Evolutionary conservation across 495 filamentous ascomycete species (phyloP).

Genomic region (Podospora pseudopauciseta): DNA sequence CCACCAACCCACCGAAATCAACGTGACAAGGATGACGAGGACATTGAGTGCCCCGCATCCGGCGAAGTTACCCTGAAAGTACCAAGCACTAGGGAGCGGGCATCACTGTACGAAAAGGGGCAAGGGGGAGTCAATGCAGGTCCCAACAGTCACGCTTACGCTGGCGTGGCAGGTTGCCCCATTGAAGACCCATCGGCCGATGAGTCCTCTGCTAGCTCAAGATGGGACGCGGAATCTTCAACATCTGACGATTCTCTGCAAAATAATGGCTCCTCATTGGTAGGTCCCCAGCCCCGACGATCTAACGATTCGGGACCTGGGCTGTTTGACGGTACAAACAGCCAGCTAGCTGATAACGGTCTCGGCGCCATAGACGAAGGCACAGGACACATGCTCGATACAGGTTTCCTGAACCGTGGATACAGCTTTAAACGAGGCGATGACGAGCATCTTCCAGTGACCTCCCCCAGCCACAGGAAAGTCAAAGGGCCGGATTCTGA

Average conservation of each 20-base stretch:
- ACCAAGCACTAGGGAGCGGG: background rate
- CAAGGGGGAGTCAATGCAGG: background rate
- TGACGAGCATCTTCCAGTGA: constrained; percentile 1
- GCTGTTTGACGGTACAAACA: background rate
- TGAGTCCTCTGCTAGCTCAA: constrained; percentile 5
- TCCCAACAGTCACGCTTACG: background rate
- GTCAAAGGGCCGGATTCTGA: background rate
- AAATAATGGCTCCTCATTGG: background rate
- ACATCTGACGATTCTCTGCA: background rate
- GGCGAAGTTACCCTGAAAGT: background rate
- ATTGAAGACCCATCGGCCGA: constrained; percentile 1
- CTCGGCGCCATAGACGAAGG: background rate
- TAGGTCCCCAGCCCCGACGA: background rate
- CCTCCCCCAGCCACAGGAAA: background rate
- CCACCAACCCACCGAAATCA: background rate
- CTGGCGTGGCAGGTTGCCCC: background rate
- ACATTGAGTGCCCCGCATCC: background rate
- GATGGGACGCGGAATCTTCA: background rate
- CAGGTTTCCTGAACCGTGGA: background rate
- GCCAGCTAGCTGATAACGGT: background rate
- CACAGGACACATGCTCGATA: background rate
- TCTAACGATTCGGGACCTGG: background rate
- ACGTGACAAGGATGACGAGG: background rate
- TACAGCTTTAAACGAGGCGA: constrained; percentile 1
- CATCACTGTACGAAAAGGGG: background rate